phyloP scores from a whole-genome alignment of 116 monocot species.

The Iris pallida region DNA sequence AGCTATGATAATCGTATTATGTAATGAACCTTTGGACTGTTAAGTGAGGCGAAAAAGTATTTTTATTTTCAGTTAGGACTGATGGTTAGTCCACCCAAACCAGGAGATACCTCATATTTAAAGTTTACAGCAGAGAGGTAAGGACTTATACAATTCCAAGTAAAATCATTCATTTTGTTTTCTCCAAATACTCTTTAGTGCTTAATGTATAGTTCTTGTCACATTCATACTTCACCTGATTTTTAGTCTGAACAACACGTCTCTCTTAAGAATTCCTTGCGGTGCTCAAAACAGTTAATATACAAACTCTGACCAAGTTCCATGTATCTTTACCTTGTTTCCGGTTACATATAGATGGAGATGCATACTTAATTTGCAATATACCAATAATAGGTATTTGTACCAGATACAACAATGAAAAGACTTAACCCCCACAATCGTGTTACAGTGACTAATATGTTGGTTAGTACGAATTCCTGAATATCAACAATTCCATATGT shows the following conservation, averaged over 20 bases:
- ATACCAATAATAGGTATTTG: no score
- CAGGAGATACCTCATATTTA: conserved; percentile 92
- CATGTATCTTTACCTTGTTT: no score
- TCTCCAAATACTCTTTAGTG: not conserved
- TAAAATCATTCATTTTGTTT: not conserved
- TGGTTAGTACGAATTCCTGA: no score
- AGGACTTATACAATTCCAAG: not conserved
- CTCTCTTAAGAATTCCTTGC: not conserved
- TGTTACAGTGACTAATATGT: no score
- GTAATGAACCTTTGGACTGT: not conserved
- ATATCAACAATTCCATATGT: no score
- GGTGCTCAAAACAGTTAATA: not conserved
- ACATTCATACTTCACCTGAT: not conserved
- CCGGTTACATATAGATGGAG: no score
- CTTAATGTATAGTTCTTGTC: no score
- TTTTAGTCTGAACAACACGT: not conserved
- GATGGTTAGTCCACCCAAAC: conserved; percentile 97
- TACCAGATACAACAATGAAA: no score
- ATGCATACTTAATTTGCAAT: no score
- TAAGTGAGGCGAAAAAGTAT: conserved; percentile 1
- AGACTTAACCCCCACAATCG: no score
- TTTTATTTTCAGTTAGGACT: conserved; percentile 64
- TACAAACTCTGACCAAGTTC: no score
- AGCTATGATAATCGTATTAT: not conserved
- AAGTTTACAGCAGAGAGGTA: conserved; percentile 79